Evolutionary conservation across 1,284 basidiomycete species (phyloP), one percentile per base, ranked within the genome.

Genomic region (Boletus smithii): DNA sequence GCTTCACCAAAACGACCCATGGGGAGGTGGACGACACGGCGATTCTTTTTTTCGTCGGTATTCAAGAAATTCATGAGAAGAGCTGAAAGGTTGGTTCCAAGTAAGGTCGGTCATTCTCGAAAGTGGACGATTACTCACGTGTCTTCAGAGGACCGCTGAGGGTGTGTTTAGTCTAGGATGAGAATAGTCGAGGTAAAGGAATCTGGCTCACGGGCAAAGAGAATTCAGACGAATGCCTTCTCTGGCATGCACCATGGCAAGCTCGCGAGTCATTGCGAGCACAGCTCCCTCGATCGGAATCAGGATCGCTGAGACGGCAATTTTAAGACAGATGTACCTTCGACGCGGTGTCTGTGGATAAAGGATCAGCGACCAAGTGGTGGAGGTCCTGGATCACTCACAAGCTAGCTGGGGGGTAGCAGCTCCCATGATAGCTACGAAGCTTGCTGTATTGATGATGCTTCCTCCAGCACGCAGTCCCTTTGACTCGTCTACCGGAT

Each of bases 1-100:
- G 95, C 95, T 73, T 97, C 93, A 44, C 95, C 95, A 67, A 98
- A 98, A 50, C 95, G 80, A 49, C 95, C 95, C 89, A 97, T 92
- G 2, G 95, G 95, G 24, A 95, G 79, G 66, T 98, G 95, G 22
- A 92, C 83, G 64, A 97, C 67, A 43, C 95, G 80, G 39, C 95
- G 83, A 53, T 97, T 83, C 54, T 88, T 83, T 75, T 97, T 98
- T 76, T 99, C 95, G 35, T 87, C 77, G n/a, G 95, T 97, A 72
- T 97, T 83, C 61, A 99, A 80, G 78, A 95, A 98, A 69, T 98
- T 88, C 95, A 99, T 99, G 26, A 99, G 77, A 27, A 98, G 80
- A 30, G 94, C 90, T 88, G 50, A 38, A 31, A 30, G 1, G 31
- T 38, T 31, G 16, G 27, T 55, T 35, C 36, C 45, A 42, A 42